Evolutionary conservation across 495 filamentous ascomycete genomes (phyloP), one percentile per base, ranked within the genome.

Genomic region (Podospora bellae-mahoneyi): DNA sequence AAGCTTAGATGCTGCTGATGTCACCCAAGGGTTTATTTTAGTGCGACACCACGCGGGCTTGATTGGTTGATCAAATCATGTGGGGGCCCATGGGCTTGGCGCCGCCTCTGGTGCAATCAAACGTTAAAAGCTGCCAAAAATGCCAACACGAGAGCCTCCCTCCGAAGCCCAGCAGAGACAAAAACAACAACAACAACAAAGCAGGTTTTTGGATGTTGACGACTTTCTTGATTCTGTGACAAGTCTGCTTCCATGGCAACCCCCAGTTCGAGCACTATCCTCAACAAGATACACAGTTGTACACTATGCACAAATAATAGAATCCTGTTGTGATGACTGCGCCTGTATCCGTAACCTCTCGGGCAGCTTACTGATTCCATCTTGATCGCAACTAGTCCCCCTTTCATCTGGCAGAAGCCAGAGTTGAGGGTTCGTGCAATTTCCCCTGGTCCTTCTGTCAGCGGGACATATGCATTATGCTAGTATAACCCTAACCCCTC

Each of bases 21-120:
- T 61, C 59, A 34, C 27, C 59, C 59, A 28, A 10, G 13, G 39
- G 2, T 48, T 48, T 48, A 9, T 48, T 48, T 48, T 13, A 48
- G 39, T 48, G 39, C 39, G 15, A 48, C 39, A 48, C 39, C 13
- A 13, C 0, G 39, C 60, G 15, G 13, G 18, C 60, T 64, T 66
- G 13, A 19, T 19, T 27, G 23, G 23, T 18, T 58, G 56, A 63
- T 32, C 3, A n/a, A 19, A 63, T 28, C 60, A 27, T 26, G n/a
- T 3, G 53, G 55, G 55, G 39, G 39, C 39, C 13, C 15, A 13
- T 48, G 13, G 15, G 13, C 68, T 70, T 70, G 68, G 60, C 68
- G 19, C 19, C 39, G 32, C 32, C 64, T 59, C 44, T 61, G 64
- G 53, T 26, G 68, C 55, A 70, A 70, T 66, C 61, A 70, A 70